Evolutionary conservation across 805 yeast genomes (phyloP).

Genomic region (Candida maesae): DNA sequence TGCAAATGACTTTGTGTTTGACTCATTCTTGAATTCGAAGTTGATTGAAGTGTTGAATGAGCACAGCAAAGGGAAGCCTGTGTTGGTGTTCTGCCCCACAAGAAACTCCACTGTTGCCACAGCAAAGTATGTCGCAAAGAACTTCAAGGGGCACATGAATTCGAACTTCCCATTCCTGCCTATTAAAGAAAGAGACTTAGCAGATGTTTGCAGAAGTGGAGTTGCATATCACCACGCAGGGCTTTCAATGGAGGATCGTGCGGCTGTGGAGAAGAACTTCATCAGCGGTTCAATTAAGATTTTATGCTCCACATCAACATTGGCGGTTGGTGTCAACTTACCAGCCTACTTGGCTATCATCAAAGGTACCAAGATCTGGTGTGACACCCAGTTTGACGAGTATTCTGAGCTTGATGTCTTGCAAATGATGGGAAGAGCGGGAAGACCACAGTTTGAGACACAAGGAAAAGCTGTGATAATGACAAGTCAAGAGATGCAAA

Average conservation of each 20-base stretch:
- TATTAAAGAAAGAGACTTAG: constrained; percentile 30
- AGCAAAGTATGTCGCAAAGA: constrained; percentile 36
- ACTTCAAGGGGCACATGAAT: constrained; percentile 6
- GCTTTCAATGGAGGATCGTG: constrained; percentile 43
- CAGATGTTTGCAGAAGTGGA: constrained; percentile 29
- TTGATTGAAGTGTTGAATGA: constrained; percentile 36
- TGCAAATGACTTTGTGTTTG: constrained; percentile 46
- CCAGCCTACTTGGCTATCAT: constrained; percentile 58
- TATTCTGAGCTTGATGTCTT: constrained; percentile 52
- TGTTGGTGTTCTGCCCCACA: constrained; percentile 50
- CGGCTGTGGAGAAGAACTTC: constrained; percentile 42
- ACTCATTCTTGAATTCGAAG: constrained; percentile 39
- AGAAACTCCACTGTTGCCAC: constrained; percentile 45
- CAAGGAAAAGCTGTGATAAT: constrained; percentile 45
- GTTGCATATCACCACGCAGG: constrained; percentile 62
- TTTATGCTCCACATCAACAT: constrained; percentile 59
- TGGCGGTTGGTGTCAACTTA: constrained; percentile 58
- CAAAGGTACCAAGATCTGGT: constrained; percentile 63
- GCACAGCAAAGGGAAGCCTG: constrained; percentile 41
- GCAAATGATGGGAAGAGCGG: constrained; percentile 67
- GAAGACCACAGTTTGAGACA: constrained; percentile 54
- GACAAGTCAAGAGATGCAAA: constrained; percentile 35
- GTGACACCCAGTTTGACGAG: constrained; percentile 44
- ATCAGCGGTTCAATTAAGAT: constrained; percentile 38
- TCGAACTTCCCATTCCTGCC: not conserved